Base-by-base conservation (phyloP, 164 flowering plant genomes). In the Brasenia schreberi region DNA sequence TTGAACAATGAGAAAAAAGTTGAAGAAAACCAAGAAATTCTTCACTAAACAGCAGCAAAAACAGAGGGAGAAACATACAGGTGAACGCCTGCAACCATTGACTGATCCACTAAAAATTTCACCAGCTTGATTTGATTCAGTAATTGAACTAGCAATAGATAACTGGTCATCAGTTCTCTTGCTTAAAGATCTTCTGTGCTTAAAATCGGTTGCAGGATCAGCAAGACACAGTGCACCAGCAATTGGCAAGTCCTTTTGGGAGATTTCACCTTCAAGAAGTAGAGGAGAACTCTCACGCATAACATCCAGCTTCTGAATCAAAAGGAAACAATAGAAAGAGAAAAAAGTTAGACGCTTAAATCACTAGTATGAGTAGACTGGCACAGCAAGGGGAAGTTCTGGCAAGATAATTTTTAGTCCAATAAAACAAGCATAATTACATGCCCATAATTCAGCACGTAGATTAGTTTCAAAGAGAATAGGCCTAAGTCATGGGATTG, bases 91-190 rank as follows among this genome's bases (percentile, higher is more conserved):
- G 59, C 83, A 71, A 72, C 73, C 78, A 75, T 68, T 45, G 52
- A 69, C 64, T 67, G 71, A 64, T 59, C 77, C 72, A 67, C 72
- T 77, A 23, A 85, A 66, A 70, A 87, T 83, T 69, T 89, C 94
- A 72, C 92, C 86, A 58, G 74, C 90, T 71, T 85, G 89, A 77
- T 79, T 81, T 71, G 89, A 78, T 73, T 88, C 97, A 18, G 86
- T 82, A 61, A 88, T 65, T 59, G 83, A 68, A 82, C 92, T 84
- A 75, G 81, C 78, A 52, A 77, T 72, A 63, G 88, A 79, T 43
- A 91, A 88, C 43, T 81, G 72, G 42, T 89, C 97, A 61, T 87
- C 95, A 83, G 68, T 85, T 85, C 83, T 80, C 71, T 77, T 85
- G 87, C 93, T 87, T 27, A 85, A 83, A 17, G 96, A 90, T 81